Evolutionary conservation across 2,329 filamentous ascomycete species (phyloP).

Genomic region (Cercospora beticola): DNA sequence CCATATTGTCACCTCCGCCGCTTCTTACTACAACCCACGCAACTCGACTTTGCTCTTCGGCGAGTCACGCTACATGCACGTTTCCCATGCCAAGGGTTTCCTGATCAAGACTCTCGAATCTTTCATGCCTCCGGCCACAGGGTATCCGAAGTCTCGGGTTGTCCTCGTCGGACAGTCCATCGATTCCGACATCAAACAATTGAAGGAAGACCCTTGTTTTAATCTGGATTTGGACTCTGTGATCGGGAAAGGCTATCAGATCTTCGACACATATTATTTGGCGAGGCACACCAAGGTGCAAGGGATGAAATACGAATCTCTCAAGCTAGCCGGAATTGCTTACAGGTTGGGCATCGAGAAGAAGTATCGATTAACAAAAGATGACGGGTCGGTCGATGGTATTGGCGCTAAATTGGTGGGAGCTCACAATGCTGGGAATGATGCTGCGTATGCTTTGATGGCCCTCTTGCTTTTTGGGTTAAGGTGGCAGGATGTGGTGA

Average conservation of each 20-base stretch:
- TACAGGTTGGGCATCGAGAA: slow-evolving; percentile 8
- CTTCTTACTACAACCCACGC: neutral
- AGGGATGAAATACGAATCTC: neutral
- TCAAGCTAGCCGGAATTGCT: slow-evolving; percentile 6
- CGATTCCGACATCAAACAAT: neutral
- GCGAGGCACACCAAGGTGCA: neutral
- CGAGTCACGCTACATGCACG: neutral
- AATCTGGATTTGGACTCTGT: neutral
- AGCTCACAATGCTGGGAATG: slow-evolving; percentile 17
- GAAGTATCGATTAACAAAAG: neutral
- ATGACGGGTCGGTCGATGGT: neutral
- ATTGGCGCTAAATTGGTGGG: neutral
- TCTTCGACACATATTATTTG: slow-evolving; percentile 8
- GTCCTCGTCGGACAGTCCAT: slow-evolving; percentile 10
- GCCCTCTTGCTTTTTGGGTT: slow-evolving; percentile 9
- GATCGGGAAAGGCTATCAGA: neutral
- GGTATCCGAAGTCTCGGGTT: neutral
- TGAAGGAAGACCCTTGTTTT: neutral
- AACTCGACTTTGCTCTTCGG: neutral
- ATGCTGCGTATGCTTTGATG: slow-evolving; percentile 16
- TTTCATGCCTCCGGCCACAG: neutral
- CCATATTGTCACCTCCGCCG: slow-evolving; percentile 7
- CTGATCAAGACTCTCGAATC: neutral
- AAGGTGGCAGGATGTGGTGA: neutral
- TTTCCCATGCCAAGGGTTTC: neutral